Evolutionary conservation across 495 filamentous ascomycete species (phyloP).

Genomic region (Tuber calosporum): DNA sequence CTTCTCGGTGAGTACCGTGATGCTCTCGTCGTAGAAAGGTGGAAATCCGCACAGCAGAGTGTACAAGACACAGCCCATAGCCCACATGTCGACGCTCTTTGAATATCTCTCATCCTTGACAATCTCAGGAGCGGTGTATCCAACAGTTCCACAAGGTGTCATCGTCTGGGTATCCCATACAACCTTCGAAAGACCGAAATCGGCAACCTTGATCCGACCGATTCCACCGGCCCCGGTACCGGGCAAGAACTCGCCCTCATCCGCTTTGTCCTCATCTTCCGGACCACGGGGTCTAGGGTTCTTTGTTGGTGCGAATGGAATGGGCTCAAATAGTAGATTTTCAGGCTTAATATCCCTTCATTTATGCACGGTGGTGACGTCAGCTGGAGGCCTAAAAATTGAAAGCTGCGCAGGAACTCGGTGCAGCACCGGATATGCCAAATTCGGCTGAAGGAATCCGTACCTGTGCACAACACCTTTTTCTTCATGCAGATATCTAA

Average conservation of each 20-base stretch:
- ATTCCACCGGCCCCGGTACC: slow-evolving; percentile 88
- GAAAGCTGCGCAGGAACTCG: background rate
- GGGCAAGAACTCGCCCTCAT: slow-evolving; percentile 86
- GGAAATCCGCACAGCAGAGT: slow-evolving; percentile 95
- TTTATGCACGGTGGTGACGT: background rate
- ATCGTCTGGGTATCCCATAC: slow-evolving; percentile 99
- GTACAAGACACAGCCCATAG: slow-evolving; percentile 91
- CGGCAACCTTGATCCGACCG: slow-evolving; percentile 90
- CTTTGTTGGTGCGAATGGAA: slow-evolving; percentile 70
- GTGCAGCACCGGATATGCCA: slow-evolving; percentile 14
- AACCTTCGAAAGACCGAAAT: slow-evolving; percentile 94
- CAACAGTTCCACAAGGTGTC: slow-evolving; percentile 96
- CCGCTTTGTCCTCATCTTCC: slow-evolving; percentile 94
- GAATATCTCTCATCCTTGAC: slow-evolving; percentile 98
- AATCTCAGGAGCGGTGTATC: slow-evolving; percentile 98
- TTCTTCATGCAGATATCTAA: slow-evolving; percentile 91
- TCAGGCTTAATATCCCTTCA: slow-evolving; percentile 95
- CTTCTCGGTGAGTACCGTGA: slow-evolving; percentile 94
- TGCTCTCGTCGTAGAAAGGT: slow-evolving; percentile 97
- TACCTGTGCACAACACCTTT: slow-evolving; percentile 95
- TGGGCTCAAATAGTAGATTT: slow-evolving; percentile 88
- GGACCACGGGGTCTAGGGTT: slow-evolving; percentile 66
- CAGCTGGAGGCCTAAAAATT: slow-evolving; percentile 29
- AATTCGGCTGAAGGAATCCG: slow-evolving; percentile 42
- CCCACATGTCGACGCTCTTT: slow-evolving; percentile 99